Conservation (phyloP, 441 rosid genomes). For the Monsonia emarginata region DNA sequence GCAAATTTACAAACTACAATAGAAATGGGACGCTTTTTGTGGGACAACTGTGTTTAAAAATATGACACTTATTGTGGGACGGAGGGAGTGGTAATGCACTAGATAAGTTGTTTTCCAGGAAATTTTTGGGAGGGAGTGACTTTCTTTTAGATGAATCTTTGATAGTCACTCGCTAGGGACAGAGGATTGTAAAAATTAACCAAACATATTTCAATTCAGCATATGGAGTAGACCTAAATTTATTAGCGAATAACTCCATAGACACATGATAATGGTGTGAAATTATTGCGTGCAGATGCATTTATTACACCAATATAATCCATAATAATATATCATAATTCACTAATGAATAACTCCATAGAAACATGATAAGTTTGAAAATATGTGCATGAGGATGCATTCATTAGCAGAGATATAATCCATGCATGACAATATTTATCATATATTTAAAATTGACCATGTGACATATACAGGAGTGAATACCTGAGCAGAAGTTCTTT, state of each 20-base stretch:
- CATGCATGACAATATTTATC: constrained; percentile 1
- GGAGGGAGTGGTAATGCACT: too few species aligned
- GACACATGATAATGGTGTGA: background rate
- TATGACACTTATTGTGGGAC: too few species aligned
- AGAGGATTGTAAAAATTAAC: background rate
- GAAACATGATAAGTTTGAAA: background rate
- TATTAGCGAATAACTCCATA: background rate
- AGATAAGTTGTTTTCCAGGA: background rate
- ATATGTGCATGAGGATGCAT: background rate
- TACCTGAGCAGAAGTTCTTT: constrained; percentile 72
- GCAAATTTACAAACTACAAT: too few species aligned
- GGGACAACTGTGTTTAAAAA: too few species aligned
- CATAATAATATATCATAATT: too few species aligned
- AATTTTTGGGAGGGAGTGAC: background rate
- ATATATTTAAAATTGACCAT: background rate
- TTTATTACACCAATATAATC: background rate
- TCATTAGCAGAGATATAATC: background rate
- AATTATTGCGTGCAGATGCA: background rate
- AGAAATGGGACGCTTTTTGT: too few species aligned
- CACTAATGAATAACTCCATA: background rate
- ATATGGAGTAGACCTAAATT: background rate
- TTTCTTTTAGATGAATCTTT: background rate
- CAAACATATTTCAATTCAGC: background rate
- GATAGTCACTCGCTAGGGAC: background rate
- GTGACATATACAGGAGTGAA: constrained; percentile 10